Evolutionary conservation across 768 basidiomycete genomes (phyloP), one percentile per base, ranked within the genome.

Genomic region (Tulasnella sp.): DNA sequence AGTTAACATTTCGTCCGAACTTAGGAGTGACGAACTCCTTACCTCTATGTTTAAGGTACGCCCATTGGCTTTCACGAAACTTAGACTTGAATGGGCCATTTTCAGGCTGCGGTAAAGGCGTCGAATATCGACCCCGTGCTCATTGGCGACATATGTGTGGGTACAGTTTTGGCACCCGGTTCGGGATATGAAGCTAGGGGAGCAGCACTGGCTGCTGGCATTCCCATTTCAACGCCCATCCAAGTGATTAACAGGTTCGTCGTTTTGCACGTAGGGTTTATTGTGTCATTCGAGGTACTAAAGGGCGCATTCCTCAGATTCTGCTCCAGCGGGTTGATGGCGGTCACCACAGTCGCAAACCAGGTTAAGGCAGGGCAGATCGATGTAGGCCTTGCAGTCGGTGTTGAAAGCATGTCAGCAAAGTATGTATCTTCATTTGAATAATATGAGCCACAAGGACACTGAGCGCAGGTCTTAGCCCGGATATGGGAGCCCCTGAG

Each of bases 271-370:
- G n/a, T n/a, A n/a, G n/a, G n/a, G n/a, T n/a, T n/a, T n/a, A n/a
- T n/a, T n/a, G n/a, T n/a, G 9, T 31, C 4, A 35, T n/a, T 15
- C 27, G 6, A 60, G 46, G 62, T 12, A 51, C 8, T n/a, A 58
- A 34, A 36, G 32, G 6, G 31, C 17, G 35, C 14, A 4, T 19
- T n/a, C 23, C 42, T 27, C 17, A 57, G 55, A 23, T 86, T 87
- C 67, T 91, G 87, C 65, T 86, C 86, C 2, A 84, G 81, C 59
- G 87, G 86, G 23, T 77, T 91, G n/a, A 86, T 89, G 83, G 84
- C 88, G 11, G 74, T 83, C 29, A 84, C 83, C 9, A 75, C 76
- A 29, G 80, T 90, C 56, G 77, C 84, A 19, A 89, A 88, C 67
- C 79, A 84, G 64, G 79, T 91, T 46, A 75, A 78, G 14, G 74